Evolutionary conservation across 352 stramenopile genomes (phyloP).

Genomic region (Pythium aphanidermatum): DNA sequence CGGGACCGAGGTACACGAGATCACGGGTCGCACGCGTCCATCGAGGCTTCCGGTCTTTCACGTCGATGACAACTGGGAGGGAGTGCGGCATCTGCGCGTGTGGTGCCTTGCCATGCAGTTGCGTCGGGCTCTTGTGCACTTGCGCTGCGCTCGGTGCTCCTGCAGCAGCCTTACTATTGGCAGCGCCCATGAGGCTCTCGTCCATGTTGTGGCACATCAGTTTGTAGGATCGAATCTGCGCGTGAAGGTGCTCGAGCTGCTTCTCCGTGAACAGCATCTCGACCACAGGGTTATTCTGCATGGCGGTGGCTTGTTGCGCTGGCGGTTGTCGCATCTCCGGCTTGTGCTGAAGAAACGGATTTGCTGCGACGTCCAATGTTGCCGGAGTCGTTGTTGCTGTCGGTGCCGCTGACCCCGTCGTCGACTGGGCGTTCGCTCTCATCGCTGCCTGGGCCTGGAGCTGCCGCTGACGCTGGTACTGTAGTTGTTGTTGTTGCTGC

Average conservation of each 20-base stretch:
- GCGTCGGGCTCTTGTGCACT: background rate
- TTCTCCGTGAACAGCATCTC: slow-evolving; percentile 76
- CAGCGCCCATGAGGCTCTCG: slow-evolving; percentile 25
- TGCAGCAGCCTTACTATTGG: background rate
- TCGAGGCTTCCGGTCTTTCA: slow-evolving; percentile 34
- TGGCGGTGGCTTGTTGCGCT: slow-evolving; percentile 25
- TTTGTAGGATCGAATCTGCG: slow-evolving; percentile 84
- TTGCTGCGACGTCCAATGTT: slow-evolving; percentile 40
- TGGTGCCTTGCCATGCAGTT: background rate
- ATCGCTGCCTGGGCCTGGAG: slow-evolving; percentile 16
- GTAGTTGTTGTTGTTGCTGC: slow-evolving; percentile 23
- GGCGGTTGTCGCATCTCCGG: slow-evolving; percentile 24
- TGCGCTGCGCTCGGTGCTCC: background rate
- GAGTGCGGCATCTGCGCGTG: background rate
- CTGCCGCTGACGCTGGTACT: slow-evolving; percentile 30
- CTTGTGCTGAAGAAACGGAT: slow-evolving; percentile 65
- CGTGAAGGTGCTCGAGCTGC: slow-evolving; percentile 79
- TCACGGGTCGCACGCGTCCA: slow-evolving; percentile 53
- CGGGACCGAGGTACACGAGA: slow-evolving; percentile 52
- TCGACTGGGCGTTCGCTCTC: background rate
- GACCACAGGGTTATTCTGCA: slow-evolving; percentile 33
- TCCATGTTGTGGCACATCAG: slow-evolving; percentile 82
- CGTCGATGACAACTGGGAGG: background rate
- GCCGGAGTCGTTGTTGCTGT: background rate
- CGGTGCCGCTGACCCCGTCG: background rate